Conservation (phyloP, 257 asterid genomes). For the Solanum rostratum region DNA sequence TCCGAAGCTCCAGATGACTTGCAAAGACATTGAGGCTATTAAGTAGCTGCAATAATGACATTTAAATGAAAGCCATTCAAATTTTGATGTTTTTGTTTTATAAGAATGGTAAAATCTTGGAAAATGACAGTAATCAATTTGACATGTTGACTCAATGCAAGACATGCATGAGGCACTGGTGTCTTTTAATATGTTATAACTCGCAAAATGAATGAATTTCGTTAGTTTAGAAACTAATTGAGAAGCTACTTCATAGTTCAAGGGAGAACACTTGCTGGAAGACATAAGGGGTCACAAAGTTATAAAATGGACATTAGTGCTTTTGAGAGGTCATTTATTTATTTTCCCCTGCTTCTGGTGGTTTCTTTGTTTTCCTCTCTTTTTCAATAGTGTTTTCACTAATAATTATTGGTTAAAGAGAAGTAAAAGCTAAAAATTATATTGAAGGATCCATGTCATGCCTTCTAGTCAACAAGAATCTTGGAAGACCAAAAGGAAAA, state of each 20-base stretch:
- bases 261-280: not conserved
- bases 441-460: not conserved
- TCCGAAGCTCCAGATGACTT: conserved; percentile 36
- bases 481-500: not conserved
- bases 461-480: not conserved
- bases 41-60: conserved; percentile 30
- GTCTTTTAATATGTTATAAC: not conserved
- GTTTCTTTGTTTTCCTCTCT: not conserved
- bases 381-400: not conserved
- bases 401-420: not conserved
- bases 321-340: not conserved
- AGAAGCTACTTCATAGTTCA: not conserved
- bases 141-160: not conserved
- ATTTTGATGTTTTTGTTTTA: not conserved
- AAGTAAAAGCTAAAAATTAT: not conserved
- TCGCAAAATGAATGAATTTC: no score
- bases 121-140: not conserved
- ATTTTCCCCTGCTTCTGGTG: not conserved
- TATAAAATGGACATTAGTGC: not conserved
- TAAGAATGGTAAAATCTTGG: not conserved
- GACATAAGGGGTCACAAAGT: not conserved
- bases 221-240: not conserved
- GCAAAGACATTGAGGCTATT: conserved; percentile 47
- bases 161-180: not conserved
- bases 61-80: not conserved